A percentile compares a stretch with the other conserved stretches of the same genome.
Evolutionary conservation across 176 grass and related monocot species (phyloP).

Genomic region (Bromus sterilis): DNA sequence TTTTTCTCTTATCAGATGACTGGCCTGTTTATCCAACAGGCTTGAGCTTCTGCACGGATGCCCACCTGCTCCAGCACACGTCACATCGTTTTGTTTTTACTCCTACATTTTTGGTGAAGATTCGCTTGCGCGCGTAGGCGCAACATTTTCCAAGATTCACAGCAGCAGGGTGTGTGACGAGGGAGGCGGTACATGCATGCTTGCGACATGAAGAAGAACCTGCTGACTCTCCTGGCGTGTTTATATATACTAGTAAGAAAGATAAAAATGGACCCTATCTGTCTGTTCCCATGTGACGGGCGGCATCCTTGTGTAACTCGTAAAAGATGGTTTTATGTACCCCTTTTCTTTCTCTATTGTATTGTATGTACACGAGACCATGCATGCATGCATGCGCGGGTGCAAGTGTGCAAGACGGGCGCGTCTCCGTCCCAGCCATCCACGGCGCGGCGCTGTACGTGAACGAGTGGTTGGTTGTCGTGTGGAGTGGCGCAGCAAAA

Average conservation of each 20-base stretch:
- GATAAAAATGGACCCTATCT: too few species aligned
- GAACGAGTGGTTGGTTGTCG: too few species aligned
- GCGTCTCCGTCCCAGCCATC: neutral
- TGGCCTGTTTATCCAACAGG: neutral
- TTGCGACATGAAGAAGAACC: neutral
- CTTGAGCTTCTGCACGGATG: neutral
- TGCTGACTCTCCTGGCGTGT: constrained; percentile 5
- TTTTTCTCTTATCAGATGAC: neutral
- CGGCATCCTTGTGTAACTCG: too few species aligned
- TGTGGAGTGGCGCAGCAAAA: neutral
- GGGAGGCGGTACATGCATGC: neutral
- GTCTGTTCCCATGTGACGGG: too few species aligned
- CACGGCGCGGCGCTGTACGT: neutral
- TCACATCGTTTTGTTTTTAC: neutral
- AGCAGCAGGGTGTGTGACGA: neutral
- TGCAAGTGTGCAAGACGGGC: too few species aligned
- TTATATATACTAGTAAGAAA: too few species aligned
- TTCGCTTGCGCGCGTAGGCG: neutral
- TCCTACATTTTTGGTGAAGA: neutral
- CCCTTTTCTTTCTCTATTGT: too few species aligned
- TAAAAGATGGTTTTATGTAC: too few species aligned
- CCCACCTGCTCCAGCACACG: neutral
- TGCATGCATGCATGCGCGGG: too few species aligned
- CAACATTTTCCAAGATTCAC: neutral
- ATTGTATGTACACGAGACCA: too few species aligned